Evolutionary conservation across 176 grass and related monocot species (phyloP), one percentile per base, ranked within the genome.

Genomic region (Bothriochloa decipiens): DNA sequence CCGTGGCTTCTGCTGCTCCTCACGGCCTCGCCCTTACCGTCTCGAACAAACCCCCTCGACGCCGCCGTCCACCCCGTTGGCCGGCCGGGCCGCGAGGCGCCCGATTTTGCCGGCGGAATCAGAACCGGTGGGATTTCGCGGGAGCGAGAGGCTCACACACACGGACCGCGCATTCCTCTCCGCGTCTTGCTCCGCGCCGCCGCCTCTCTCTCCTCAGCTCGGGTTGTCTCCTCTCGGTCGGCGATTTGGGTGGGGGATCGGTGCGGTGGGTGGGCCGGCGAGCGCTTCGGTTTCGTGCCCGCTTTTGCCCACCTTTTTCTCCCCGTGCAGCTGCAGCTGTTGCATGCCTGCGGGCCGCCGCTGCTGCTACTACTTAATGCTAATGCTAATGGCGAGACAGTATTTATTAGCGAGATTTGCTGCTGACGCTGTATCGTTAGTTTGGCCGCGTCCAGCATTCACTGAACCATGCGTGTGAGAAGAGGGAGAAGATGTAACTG

Each of bases 91-190:
- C 17, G 50, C 28, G 29, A 27, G 15, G 8, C 58, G 40, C 6
- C 29, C 13, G 79, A 70, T 81, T 70, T 40, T 32, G 33, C 5
- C 29, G 78, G 45, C 42, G 32, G 32, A 80, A 15, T 68, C 65
- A 17, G 32, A 52, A 28, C 4, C 27, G 28, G 50, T 35, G 8
- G 49, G 42, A 35, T 68, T 52, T 37, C 67, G 28, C 67, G 52
- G 28, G 18, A 63, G 70, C n/a, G 62, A 37, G 68, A 40, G 75
- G 85, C 71, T 83, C 77, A 42, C 40, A 0, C 0, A 82, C 73
- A 23, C 80, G 57, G 79, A 60, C 62, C 68, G 61, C 88, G 46
- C 88, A 83, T 86, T 82, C 58, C 65, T 18, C 84, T 13, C 66
- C 88, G 80, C 55, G 57, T 40, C 43, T 78, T 72, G 72, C 78